Evolutionary conservation across 2,329 filamentous ascomycete genomes (phyloP).

Genomic region (Exophiala sideris): DNA sequence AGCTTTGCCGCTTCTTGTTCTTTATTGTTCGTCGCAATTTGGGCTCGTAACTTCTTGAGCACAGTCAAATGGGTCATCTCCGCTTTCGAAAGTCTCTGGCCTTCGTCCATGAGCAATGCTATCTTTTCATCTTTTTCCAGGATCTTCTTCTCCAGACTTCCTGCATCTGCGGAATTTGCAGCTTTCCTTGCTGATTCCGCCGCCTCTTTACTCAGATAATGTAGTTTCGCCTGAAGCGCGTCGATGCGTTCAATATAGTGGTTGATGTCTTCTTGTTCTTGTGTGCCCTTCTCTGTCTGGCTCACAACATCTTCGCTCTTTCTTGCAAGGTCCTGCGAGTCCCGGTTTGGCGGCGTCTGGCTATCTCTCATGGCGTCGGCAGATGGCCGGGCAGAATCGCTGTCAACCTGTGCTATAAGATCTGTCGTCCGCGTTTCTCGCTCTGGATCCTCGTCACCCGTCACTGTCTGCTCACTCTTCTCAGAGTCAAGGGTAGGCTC

Average conservation of each 20-base stretch:
- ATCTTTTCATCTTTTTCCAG: constrained; percentile 90
- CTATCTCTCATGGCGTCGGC: background rate
- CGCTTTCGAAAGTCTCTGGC: constrained; percentile 77
- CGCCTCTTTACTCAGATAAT: constrained; percentile 79
- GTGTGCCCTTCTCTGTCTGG: constrained; percentile 7
- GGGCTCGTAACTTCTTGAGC: constrained; percentile 71
- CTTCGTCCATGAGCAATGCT: constrained; percentile 85
- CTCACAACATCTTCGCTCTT: constrained; percentile 26
- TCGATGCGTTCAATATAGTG: constrained; percentile 86
- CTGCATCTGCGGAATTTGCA: constrained; percentile 58
- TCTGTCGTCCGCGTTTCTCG: background rate
- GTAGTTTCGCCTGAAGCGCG: constrained; percentile 83
- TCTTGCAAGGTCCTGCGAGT: constrained; percentile 35
- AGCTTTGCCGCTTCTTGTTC: constrained; percentile 48
- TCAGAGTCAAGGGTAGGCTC: background rate
- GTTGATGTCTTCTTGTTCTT: constrained; percentile 66
- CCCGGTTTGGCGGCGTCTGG: constrained; percentile 21
- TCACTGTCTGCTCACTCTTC: background rate
- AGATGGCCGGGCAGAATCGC: constrained; percentile 3
- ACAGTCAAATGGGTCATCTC: constrained; percentile 80
- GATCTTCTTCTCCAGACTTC: constrained; percentile 71
- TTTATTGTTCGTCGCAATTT: constrained; percentile 52
- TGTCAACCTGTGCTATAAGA: background rate
- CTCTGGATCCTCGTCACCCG: background rate
- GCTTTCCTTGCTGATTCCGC: constrained; percentile 70